phyloP scores from a whole-genome alignment of 257 asterid species.

The Scutellaria baicalensis region DNA sequence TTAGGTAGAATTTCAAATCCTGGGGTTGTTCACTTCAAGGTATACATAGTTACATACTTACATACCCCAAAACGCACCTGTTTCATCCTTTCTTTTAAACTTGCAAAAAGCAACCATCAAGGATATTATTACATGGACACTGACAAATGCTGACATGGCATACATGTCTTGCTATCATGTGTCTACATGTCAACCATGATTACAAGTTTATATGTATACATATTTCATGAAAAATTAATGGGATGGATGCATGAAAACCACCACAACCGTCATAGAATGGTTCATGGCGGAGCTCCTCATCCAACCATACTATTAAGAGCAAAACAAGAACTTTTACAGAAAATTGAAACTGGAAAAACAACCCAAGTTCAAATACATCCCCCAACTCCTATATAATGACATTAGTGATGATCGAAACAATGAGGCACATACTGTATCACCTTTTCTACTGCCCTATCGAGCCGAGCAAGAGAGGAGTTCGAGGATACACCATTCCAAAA shows the following conservation, averaged over 20 bases:
- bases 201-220: neutral
- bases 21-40: too few relatives aligned
- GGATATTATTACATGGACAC: too few relatives aligned
- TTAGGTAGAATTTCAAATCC: too few relatives aligned
- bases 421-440: conserved; percentile 25
- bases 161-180: too few relatives aligned
- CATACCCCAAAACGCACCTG: too few relatives aligned
- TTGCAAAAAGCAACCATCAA: too few relatives aligned
- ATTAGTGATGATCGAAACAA: conserved; percentile 23
- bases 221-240: neutral
- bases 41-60: too few relatives aligned
- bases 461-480: conserved; percentile 15
- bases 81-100: too few relatives aligned
- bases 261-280: conserved; percentile 25
- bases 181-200: conserved; percentile 5
- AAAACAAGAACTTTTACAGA: conserved; percentile 15
- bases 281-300: conserved; percentile 24
- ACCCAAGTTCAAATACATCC: conserved; percentile 2
- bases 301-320: conserved; percentile 11
- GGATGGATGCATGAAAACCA: conserved; percentile 25
- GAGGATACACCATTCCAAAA: conserved; percentile 21
- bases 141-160: too few relatives aligned
- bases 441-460: conserved; percentile 22
- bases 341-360: neutral
- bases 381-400: conserved; percentile 13